Evolutionary conservation across 2,329 filamentous ascomycete genomes (phyloP).

Genomic region (Penicillium occitanis): DNA sequence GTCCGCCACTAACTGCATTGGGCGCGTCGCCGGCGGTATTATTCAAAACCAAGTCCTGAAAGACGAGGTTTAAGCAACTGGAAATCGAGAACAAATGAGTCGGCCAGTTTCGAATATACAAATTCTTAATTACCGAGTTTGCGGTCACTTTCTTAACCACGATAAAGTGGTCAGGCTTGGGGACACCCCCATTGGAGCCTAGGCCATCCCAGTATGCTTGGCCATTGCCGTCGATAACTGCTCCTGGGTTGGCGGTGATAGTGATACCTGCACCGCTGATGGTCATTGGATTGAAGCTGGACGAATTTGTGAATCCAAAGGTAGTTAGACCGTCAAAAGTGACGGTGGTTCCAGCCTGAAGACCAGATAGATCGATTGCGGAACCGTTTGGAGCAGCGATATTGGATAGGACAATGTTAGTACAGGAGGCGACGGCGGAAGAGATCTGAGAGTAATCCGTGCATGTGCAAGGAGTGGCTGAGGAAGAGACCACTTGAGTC

Average conservation of each 20-base stretch:
- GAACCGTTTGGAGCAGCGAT: conserved; percentile 5
- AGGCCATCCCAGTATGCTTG: conserved; percentile 5
- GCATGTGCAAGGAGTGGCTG: neutral
- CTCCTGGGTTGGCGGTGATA: neutral
- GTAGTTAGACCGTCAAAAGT: neutral
- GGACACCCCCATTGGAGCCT: neutral
- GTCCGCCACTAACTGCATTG: neutral
- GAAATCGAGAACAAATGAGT: conserved; percentile 8
- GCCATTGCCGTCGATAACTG: conserved; percentile 2
- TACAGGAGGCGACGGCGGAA: neutral
- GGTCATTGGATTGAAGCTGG: neutral
- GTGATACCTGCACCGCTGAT: neutral
- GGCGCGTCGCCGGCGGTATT: neutral
- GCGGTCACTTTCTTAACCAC: conserved; percentile 3
- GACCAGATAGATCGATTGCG: conserved; percentile 2
- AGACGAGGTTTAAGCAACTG: neutral
- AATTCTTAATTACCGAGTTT: neutral
- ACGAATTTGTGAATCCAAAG: conserved; percentile 5
- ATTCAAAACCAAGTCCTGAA: conserved; percentile 3
- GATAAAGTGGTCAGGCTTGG: conserved; percentile 6
- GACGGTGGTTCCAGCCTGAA: neutral
- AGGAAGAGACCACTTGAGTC: neutral
- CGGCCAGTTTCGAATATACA: conserved; percentile 1
- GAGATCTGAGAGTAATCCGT: conserved; percentile 1
- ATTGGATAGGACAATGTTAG: neutral